Conservation (phyloP, 257 asterid species). For the Fraxinus cuspidata region DNA sequence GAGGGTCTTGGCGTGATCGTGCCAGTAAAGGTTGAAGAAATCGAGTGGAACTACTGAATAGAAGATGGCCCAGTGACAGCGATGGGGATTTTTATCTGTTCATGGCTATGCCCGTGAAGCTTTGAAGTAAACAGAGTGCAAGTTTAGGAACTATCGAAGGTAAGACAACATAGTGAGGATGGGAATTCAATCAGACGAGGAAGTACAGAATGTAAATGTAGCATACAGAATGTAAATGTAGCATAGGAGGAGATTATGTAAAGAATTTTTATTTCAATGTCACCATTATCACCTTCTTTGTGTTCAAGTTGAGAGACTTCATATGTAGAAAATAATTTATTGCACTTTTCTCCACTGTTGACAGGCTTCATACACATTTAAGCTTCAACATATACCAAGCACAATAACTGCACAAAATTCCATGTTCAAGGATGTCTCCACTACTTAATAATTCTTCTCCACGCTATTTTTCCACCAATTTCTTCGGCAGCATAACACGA, state of each 20-base stretch:
- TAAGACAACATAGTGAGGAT: background rate
- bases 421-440: background rate
- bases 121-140: background rate
- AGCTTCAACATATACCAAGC: background rate
- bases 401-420: background rate
- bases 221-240: background rate
- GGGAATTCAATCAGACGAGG: background rate
- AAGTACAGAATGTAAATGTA: background rate
- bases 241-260: background rate
- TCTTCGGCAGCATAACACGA: conserved; percentile 32
- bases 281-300: background rate
- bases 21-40: conserved; percentile 44
- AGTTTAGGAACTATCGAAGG: background rate
- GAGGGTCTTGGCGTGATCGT: conserved; percentile 87
- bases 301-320: background rate
- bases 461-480: conserved; percentile 31
- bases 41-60: background rate
- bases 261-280: background rate
- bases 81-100: background rate
- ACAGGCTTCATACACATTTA: background rate
- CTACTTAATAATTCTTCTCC: conserved; percentile 34
- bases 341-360: background rate
- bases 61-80: background rate
- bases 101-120: background rate
- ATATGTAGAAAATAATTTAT: background rate